Evolutionary conservation across 176 grass and related monocot species (phyloP).

Genomic region (Thalia dealbata): DNA sequence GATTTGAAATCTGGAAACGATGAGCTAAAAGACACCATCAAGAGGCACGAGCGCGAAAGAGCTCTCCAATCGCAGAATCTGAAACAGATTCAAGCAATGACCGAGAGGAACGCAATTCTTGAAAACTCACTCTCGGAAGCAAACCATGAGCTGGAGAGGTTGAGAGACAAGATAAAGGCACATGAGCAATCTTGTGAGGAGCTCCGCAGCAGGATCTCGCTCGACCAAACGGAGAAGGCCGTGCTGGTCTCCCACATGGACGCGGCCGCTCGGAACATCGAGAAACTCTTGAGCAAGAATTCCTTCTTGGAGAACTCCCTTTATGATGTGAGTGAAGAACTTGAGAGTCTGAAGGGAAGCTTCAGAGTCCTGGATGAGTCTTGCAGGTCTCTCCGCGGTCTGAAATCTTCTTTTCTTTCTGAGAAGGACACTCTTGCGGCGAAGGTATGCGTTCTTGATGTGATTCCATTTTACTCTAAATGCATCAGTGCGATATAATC

Average conservation of each 20-base stretch:
- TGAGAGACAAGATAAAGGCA: slow-evolving; percentile 35
- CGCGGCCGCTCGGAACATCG: slow-evolving; percentile 54
- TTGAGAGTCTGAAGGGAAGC: slow-evolving; percentile 54
- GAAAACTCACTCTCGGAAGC: slow-evolving; percentile 55
- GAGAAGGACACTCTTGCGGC: slow-evolving; percentile 55
- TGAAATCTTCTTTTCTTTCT: slow-evolving; percentile 56
- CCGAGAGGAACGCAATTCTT: slow-evolving; percentile 61
- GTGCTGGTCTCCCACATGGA: slow-evolving; percentile 49
- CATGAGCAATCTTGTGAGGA: slow-evolving; percentile 56
- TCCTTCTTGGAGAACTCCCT: slow-evolving; percentile 71
- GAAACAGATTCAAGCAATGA: slow-evolving; percentile 52
- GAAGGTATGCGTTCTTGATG: slow-evolving; percentile 38
- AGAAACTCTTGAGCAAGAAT: slow-evolving; percentile 61
- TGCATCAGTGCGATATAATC: too few species aligned
- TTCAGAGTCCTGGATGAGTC: slow-evolving; percentile 50
- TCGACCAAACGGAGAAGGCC: slow-evolving; percentile 38
- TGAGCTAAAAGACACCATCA: slow-evolving; percentile 79
- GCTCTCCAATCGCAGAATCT: slow-evolving; percentile 55
- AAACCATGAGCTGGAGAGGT: slow-evolving; percentile 47
- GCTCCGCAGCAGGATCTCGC: slow-evolving; percentile 43
- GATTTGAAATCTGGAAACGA: slow-evolving; percentile 67
- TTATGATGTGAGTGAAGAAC: slow-evolving; percentile 49
- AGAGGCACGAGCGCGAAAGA: slow-evolving; percentile 48
- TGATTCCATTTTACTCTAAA: not conserved
- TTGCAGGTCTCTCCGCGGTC: slow-evolving; percentile 33